Percentiles rank a stretch among this genome's conserved stretches.
phyloP scores from a whole-genome alignment of 2,329 filamentous ascomycete genomes.

The Alternaria ventricosa region DNA sequence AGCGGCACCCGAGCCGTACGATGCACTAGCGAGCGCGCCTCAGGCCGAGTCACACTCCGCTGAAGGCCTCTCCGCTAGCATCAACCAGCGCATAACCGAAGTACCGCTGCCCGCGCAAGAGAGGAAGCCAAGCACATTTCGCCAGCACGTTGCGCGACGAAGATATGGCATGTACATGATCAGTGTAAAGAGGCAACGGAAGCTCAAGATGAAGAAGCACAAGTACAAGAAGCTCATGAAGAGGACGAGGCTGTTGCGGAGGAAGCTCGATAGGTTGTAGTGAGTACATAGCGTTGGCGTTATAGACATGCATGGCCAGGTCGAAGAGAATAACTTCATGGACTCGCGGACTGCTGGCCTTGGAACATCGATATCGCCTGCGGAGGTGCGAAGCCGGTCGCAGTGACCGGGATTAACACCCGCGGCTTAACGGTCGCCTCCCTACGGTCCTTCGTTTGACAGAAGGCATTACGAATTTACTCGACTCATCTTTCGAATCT shows the following conservation, averaged over 20 bases:
- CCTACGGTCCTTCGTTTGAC: conserved; percentile 1
- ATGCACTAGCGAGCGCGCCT: conserved; percentile 33
- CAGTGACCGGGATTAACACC: neutral
- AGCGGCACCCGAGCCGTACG: conserved; percentile 73
- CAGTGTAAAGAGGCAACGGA: conserved; percentile 89
- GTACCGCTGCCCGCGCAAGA: conserved; percentile 20
- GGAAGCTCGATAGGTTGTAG: conserved; percentile 69
- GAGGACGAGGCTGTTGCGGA: conserved; percentile 83
- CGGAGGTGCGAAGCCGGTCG: neutral
- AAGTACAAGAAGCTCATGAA: conserved; percentile 99
- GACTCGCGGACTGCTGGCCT: neutral
- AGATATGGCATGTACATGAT: conserved; percentile 73
- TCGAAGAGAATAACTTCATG: conserved; percentile 6
- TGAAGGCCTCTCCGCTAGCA: conserved; percentile 33
- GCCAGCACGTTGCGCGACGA: conserved; percentile 30
- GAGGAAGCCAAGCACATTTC: conserved; percentile 30
- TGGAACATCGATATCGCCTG: neutral
- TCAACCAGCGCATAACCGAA: conserved; percentile 43
- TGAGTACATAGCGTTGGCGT: conserved; percentile 27
- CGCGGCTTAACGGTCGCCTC: neutral
- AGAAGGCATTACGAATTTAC: conserved; percentile 39
- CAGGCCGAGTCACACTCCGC: conserved; percentile 21
- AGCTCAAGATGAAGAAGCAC: conserved; percentile 99
- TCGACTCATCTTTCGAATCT: conserved; percentile 34
- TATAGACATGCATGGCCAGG: conserved; percentile 18